Conservation (phyloP, 78 protist species). For the Tieghemostelium lacteum region DNA sequence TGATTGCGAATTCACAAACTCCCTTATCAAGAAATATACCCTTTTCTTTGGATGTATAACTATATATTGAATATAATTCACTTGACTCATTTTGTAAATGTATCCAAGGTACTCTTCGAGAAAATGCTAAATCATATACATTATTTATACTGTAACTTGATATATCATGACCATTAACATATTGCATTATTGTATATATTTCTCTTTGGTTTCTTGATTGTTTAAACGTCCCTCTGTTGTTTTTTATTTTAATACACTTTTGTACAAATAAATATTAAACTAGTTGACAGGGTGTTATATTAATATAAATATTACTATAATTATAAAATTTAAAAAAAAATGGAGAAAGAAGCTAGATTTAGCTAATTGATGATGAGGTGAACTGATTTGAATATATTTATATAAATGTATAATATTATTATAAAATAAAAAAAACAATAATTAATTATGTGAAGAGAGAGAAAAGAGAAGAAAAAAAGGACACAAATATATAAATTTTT, state of each 20-base stretch:
- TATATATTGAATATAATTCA: not conserved
- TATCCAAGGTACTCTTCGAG: constrained; percentile 47
- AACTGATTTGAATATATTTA: not conserved
- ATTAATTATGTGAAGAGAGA: not conserved
- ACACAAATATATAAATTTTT: not conserved
- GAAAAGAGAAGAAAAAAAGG: not conserved
- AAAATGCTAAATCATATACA: constrained; percentile 23
- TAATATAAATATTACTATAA: not conserved
- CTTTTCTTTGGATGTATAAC: constrained; percentile 6
- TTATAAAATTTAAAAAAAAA: not conserved
- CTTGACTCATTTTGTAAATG: not conserved
- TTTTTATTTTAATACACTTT: not conserved
- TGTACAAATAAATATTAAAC: not conserved
- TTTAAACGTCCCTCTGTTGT: too few relatives aligned
- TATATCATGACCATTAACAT: constrained; percentile 69
- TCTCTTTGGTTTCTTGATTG: too few relatives aligned
- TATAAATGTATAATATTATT: not conserved
- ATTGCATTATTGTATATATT: too few relatives aligned
- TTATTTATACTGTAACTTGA: constrained; percentile 26
- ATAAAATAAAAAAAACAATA: not conserved
- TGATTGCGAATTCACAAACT: constrained; percentile 22
- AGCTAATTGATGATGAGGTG: not conserved
- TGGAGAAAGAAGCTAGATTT: not conserved
- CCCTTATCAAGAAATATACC: constrained; percentile 55
- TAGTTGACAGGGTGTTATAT: not conserved